These are phyloP conservation scores for Leishmania lainsoni DNA, from an alignment of 208 protist genomes.

Conservation along the genomic window DNA sequence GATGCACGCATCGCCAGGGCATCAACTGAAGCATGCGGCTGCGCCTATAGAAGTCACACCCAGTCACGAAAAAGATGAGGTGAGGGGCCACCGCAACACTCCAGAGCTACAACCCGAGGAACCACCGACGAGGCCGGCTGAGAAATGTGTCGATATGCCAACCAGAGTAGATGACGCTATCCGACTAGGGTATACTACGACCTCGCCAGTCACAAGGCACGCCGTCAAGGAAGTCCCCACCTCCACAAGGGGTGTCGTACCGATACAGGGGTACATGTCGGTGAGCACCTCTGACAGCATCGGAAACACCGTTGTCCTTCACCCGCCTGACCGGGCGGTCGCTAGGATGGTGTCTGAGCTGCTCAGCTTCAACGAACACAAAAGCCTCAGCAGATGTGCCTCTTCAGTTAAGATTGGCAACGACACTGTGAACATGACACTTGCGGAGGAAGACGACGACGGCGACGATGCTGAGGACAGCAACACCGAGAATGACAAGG, in stretches of 20 bases:
- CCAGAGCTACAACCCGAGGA: background rate
- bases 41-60: background rate
- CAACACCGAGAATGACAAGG: background rate
- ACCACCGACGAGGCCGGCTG: background rate
- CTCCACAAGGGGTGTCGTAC: background rate
- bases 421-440: background rate
- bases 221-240: background rate
- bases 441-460: background rate
- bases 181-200: background rate
- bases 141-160: background rate
- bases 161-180: background rate
- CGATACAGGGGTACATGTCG: background rate
- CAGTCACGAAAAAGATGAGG: background rate
- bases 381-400: background rate
- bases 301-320: background rate
- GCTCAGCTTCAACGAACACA: background rate
- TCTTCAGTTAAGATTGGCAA: background rate
- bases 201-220: background rate
- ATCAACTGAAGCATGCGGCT: background rate
- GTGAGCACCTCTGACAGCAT: constrained; percentile 4
- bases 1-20: background rate
- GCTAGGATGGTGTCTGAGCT: background rate
- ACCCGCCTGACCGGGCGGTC: background rate
- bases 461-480: background rate
- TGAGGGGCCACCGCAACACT: background rate